These are phyloP conservation scores for Colletotrichum gigasporum DNA, from an alignment of 2,329 filamentous ascomycete genomes.

Conservation along the genomic window DNA sequence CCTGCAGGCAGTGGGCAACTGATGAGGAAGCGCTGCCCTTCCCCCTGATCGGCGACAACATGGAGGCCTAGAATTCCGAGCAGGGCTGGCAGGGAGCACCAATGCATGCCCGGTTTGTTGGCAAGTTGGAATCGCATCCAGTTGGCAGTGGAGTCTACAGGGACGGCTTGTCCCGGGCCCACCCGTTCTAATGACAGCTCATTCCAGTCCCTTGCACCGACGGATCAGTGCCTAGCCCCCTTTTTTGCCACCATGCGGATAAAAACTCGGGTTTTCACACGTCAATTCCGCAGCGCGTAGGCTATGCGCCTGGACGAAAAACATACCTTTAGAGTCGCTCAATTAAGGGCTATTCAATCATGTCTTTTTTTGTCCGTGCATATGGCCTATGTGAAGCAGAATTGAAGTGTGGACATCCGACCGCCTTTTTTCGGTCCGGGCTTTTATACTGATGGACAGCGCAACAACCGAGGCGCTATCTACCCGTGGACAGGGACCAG, in stretches of 20 bases:
- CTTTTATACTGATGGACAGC: too few relatives aligned
- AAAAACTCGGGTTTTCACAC: not conserved
- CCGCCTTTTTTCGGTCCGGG: too few relatives aligned
- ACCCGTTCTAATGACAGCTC: slow-evolving; percentile 10
- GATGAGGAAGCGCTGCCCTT: not conserved
- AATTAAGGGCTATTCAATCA: too few relatives aligned
- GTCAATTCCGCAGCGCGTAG: too few relatives aligned
- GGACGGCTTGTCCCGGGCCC: slow-evolving; percentile 16
- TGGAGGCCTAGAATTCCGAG: too few relatives aligned
- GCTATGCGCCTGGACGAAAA: too few relatives aligned
- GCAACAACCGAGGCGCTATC: too few relatives aligned
- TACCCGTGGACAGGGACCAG: not conserved
- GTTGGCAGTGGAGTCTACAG: slow-evolving; percentile 10
- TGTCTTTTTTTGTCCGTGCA: too few relatives aligned
- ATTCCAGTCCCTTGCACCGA: not conserved
- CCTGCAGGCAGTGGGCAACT: too few relatives aligned
- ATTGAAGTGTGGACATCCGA: too few relatives aligned
- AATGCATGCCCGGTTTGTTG: not conserved
- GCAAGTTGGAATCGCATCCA: not conserved
- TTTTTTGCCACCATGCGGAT: not conserved
- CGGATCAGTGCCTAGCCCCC: not conserved
- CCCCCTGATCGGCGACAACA: slow-evolving; percentile 24
- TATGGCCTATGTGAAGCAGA: too few relatives aligned
- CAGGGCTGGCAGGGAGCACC: not conserved
- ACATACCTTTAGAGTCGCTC: too few relatives aligned